Evolutionary conservation across 441 rosid species (phyloP).

Genomic region (Gossypium gossypioides): DNA sequence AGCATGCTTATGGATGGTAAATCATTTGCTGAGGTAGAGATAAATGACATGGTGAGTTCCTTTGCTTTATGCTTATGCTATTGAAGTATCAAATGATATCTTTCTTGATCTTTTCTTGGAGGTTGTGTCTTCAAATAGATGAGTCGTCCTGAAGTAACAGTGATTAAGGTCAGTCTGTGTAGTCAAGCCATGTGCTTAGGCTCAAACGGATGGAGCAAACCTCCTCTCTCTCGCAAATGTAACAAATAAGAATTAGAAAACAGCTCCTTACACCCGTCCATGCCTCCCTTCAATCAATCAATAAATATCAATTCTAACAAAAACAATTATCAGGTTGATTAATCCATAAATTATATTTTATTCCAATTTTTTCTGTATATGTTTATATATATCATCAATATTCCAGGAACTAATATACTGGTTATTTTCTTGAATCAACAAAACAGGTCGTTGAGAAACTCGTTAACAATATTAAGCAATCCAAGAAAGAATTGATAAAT

Average conservation of each 20-base stretch:
- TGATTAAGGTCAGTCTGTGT: neutral
- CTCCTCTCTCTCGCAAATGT: neutral
- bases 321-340: constrained; percentile 1
- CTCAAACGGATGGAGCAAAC: neutral
- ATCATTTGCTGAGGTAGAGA: constrained; percentile 96
- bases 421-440: neutral
- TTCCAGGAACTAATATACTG: neutral
- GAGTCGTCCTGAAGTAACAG: neutral
- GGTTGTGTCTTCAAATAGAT: neutral
- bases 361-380: neutral
- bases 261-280: neutral
- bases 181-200: constrained; percentile 1
- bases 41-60: constrained; percentile 83
- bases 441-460: neutral
- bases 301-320: neutral
- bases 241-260: neutral
- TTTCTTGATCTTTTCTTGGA: neutral
- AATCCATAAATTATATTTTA: neutral
- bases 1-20: constrained; percentile 93
- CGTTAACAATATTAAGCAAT: neutral
- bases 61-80: constrained; percentile 4
- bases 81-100: neutral
- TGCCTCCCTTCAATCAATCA: neutral
- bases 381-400: neutral
- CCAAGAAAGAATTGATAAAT: neutral